These are phyloP conservation scores for Datura wrightii DNA, from an alignment of 257 asterid genomes.

Conservation along the genomic window DNA sequence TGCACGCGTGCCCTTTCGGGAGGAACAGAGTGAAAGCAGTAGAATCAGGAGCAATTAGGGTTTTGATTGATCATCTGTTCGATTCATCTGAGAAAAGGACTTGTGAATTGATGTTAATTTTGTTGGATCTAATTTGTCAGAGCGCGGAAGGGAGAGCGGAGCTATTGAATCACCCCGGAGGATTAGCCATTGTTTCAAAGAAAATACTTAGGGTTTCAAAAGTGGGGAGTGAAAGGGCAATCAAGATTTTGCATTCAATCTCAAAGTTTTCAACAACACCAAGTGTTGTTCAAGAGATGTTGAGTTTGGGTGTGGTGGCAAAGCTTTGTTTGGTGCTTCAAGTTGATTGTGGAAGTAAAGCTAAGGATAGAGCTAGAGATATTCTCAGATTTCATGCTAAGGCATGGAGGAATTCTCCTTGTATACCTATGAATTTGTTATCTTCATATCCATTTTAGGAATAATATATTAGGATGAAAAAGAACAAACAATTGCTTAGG, in stretches of 20 bases:
- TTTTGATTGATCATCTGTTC: slow-evolving; percentile 58
- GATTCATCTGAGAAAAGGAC: slow-evolving; percentile 51
- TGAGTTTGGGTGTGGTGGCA: slow-evolving; percentile 69
- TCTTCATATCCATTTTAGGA: slow-evolving; percentile 49
- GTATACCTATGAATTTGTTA: slow-evolving; percentile 53
- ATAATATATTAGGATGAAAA: background rate
- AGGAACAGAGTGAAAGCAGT: slow-evolving; percentile 68
- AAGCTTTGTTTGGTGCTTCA: slow-evolving; percentile 72
- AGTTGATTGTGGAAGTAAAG: slow-evolving; percentile 65
- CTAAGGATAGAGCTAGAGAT: slow-evolving; percentile 70
- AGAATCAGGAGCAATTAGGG: slow-evolving; percentile 52
- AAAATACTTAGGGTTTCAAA: slow-evolving; percentile 80
- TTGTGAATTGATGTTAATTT: slow-evolving; percentile 53
- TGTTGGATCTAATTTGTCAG: slow-evolving; percentile 70
- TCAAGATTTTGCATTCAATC: slow-evolving; percentile 66
- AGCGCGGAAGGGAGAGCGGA: slow-evolving; percentile 88
- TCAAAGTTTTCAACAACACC: slow-evolving; percentile 60
- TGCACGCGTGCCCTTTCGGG: slow-evolving; percentile 54
- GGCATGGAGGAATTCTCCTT: slow-evolving; percentile 72
- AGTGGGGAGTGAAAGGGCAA: slow-evolving; percentile 65
- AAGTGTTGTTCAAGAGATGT: slow-evolving; percentile 64
- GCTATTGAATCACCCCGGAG: slow-evolving; percentile 70
- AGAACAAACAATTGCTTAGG: background rate
- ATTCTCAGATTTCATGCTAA: slow-evolving; percentile 64
- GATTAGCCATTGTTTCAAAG: slow-evolving; percentile 78